Base-by-base conservation (phyloP, 306 rosid genomes). In the Sophora flavescens region DNA sequence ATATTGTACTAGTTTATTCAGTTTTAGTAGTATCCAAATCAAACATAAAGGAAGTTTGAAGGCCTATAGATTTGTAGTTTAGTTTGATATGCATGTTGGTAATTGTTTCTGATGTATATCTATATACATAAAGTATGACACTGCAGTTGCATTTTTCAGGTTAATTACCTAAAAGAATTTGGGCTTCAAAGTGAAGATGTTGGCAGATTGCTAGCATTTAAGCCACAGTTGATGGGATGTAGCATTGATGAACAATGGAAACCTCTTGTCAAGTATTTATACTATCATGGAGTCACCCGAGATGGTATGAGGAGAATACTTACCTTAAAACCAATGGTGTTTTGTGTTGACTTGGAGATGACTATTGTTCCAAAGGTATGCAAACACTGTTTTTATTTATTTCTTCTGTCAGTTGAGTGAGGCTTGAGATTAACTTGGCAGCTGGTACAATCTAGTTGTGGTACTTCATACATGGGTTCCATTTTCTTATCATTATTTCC, bases 231-330 rank as follows among this genome's bases (percentile, higher is more conserved):
- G 87, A 91, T 94, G 97, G 93, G 88, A 4, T 86, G 96, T 82
- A 84, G 96, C 87, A 91, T 94, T 70, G 96, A 94, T 62, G 98
- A 87, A 78, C 86, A 81, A 73, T 91, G 96, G 98, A 91, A 90
- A 77, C 97, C 98, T 78, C 93, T 94, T 81, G 93, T 88, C 28
- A 91, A 87, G 88, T 91, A 94, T 74, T 79, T 91, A 45, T 90
- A 91, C 77, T 94, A 91, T 83, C 87, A 54, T 70, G 98, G 98
- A 61, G 83, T 94, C 58, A 82, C 96, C 50, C 83, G 86, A 75
- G 97, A 94, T 72, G 98, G 97, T 68, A 88, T 94, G 96, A 90
- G 83, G 89, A 90, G 97, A 83, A 91, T 94, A 79, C 97, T 94
- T 74, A 78, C 73, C 57, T 68, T 89, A 67, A 94, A 91, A 83